Evolutionary conservation across 768 basidiomycete genomes (phyloP), one percentile per base, ranked within the genome.

Genomic region (Mycena latifolia): DNA sequence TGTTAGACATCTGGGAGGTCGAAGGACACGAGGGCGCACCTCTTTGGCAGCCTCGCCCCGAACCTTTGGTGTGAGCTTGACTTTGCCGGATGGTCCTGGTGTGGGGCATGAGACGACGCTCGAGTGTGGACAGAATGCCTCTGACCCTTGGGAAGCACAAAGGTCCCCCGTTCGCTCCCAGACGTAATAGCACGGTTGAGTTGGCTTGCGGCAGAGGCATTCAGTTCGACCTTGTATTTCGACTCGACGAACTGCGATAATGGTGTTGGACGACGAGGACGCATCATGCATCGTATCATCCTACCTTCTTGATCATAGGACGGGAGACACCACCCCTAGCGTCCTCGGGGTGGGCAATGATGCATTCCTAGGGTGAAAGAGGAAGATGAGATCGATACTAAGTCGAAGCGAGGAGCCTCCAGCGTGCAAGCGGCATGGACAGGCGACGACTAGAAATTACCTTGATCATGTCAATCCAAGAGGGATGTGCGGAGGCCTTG

Each of bases 391-490:
- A 39, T 54, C 57, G 45, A 47, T 52, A 58, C 45, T 8, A 55
- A 35, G 50, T 75, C 78, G 73, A 69, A 79, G 45, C 15, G 70
- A 64, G 58, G 45, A 37, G 31, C 35, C 57, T 63, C 29, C 37
- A 39, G 65, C 28, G 28, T 65, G 57, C 70, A 35, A 7, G 33
- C 14, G 33, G 33, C 33, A 35, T 14, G 14, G 33, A 14, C 33
- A 35, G 33, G 33, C 33, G 33, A 14, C 8, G 33, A 14, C 33
- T 14, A 14, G 33, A 6, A 14, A 14, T 35, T 35, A 92, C 91
- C 85, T 90, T 92, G 79, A 92, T 92, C 91, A 92, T 92, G 72
- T 92, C 91, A 62, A 88, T 81, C 91, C 91, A 92, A 65, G 84
- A 79, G 7, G 91, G 91, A 77, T 91, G 91, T 51, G 82, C 72